Evolutionary conservation across 768 basidiomycete genomes (phyloP).

Genomic region (Strobilomyces echinocephalus): DNA sequence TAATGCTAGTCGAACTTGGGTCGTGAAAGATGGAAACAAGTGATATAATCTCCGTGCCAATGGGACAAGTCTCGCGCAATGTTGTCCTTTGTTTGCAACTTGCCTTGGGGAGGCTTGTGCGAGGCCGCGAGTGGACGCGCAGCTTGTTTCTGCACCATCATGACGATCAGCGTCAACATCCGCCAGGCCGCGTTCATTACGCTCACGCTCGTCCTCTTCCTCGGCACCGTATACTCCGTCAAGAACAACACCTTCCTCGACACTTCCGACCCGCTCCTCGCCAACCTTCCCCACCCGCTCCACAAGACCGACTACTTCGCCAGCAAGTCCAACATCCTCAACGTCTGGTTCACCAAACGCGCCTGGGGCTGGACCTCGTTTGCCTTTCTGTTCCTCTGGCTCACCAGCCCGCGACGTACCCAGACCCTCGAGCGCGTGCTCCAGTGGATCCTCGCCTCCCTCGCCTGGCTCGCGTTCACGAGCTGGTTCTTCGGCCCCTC

Average conservation of each 20-base stretch:
- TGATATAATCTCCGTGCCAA: too few relatives aligned
- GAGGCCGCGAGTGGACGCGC: too few relatives aligned
- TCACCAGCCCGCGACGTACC: conserved; percentile 47
- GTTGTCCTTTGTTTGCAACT: too few relatives aligned
- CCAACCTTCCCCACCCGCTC: conserved; percentile 66
- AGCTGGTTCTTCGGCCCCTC: conserved; percentile 87
- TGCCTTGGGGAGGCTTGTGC: too few relatives aligned
- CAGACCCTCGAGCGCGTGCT: conserved; percentile 40
- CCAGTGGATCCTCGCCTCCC: conserved; percentile 57
- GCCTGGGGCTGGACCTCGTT: conserved; percentile 89
- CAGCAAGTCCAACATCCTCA: conserved; percentile 74
- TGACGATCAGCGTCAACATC: conserved; percentile 18
- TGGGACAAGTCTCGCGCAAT: too few relatives aligned
- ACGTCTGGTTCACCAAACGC: conserved; percentile 82
- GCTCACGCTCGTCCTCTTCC: conserved; percentile 44
- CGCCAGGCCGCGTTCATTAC: conserved; percentile 35
- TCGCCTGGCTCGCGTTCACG: conserved; percentile 71
- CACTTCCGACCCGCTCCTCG: conserved; percentile 73
- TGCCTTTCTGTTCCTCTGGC: conserved; percentile 55
- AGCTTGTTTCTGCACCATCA: not conserved
- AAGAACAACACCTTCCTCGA: conserved; percentile 68
- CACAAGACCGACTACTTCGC: conserved; percentile 68
- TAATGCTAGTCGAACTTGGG: too few relatives aligned
- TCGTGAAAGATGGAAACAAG: too few relatives aligned
- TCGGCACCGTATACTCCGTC: conserved; percentile 66